A percentile compares a stretch with the other conserved stretches of the same genome.
Evolutionary conservation across 371 early-diverging fungal genomes (phyloP).

Genomic region (Sporodiniella umbellata): DNA sequence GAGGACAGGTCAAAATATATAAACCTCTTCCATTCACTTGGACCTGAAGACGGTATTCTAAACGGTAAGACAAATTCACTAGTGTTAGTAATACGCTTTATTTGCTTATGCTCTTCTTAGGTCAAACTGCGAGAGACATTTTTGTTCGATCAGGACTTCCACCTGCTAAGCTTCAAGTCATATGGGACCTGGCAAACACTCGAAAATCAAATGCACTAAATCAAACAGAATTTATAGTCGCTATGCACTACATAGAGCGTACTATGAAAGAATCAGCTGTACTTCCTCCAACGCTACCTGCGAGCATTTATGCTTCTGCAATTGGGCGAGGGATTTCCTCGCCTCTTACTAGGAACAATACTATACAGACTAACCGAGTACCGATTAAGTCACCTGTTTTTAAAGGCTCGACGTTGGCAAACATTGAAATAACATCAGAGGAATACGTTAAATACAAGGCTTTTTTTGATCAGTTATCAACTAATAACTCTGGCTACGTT

Average conservation of each 20-base stretch:
- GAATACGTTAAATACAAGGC: conserved; percentile 27
- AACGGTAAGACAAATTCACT: conserved; percentile 36
- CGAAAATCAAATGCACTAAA: conserved; percentile 64
- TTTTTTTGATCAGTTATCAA: conserved; percentile 33
- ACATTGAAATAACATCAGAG: conserved; percentile 23
- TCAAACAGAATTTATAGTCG: conserved; percentile 74
- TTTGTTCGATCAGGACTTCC: conserved; percentile 53
- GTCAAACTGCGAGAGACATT: conserved; percentile 45
- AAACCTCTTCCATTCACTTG: conserved; percentile 63
- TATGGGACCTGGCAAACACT: conserved; percentile 72
- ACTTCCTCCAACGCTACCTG: conserved; percentile 61
- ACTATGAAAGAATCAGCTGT: conserved; percentile 54
- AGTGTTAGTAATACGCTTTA: conserved; percentile 11
- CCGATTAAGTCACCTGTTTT: conserved; percentile 18
- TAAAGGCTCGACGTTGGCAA: neutral
- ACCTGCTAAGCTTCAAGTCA: conserved; percentile 40
- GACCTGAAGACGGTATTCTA: conserved; percentile 66
- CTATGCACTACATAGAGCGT: conserved; percentile 77
- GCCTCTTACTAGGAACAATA: conserved; percentile 23
- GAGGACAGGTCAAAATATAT: conserved; percentile 71
- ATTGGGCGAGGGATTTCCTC: conserved; percentile 40
- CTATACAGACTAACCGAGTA: conserved; percentile 13
- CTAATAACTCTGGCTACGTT: conserved; percentile 16
- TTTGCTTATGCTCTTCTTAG: conserved; percentile 14
- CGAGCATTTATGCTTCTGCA: conserved; percentile 55